Base-by-base conservation (phyloP, 78 protist species). In the Reticulomyxa filosa region DNA sequence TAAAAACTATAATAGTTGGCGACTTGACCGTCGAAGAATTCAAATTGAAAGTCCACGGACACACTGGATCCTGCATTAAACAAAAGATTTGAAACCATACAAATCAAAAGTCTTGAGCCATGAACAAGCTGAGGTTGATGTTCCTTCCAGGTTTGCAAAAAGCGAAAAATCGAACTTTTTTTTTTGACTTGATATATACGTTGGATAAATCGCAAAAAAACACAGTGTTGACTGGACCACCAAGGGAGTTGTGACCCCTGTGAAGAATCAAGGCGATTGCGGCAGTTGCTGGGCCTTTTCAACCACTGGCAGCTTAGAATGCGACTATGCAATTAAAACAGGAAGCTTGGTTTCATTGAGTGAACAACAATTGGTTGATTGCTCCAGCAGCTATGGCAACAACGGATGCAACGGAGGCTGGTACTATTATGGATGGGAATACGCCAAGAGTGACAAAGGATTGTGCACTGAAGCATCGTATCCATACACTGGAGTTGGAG, bases 401-500 rank as follows among this genome's bases (percentile, higher is more conserved):
- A 2, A 10, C 20, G 76, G 76, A n/a, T 75, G 80, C 80, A 42
- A 63, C 67, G 85, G 85, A 20, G 77, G 77, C 13, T 42, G 55
- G 22, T 65, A 65, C 72, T 70, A 72, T 32, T 33, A 64, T 5
- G 77, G 67, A 7, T 67, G 71, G 56, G 62, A 70, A 62, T 87
- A 59, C 75, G 26, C 83, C 62, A 63, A 50, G 34, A 17, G 35
- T 20, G 67, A 65, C 57, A 73, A 76, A 27, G 78, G 75, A n/a
- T 62, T 82, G 57, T 77, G 51, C 50, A 79, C 83, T 32, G 90
- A 84, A 79, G 61, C 72, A 29, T 30, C 34, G 25, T 84, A 87
- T 74, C 89, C 89, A 38, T 87, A 82, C 89, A 62, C 62, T 11
- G 92, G 85, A 4, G 10, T 1, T n/a, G 7, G 27, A 2, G 64